phyloP scores from a whole-genome alignment of 2,329 filamentous ascomycete genomes.

The Trichoderma asperellum region DNA sequence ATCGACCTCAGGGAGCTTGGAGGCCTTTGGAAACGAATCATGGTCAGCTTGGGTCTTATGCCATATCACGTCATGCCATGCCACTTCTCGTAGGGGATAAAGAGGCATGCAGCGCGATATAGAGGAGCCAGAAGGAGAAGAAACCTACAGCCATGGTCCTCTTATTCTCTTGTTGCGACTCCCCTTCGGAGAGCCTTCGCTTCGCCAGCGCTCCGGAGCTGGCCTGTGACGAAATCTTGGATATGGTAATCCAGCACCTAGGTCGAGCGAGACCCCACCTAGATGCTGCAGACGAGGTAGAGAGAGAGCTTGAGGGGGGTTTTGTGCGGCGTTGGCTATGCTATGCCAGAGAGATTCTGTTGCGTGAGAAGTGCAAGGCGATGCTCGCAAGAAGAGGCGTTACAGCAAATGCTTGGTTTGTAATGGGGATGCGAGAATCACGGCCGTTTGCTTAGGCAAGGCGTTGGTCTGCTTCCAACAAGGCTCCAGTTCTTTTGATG shows the following conservation, averaged over 20 bases:
- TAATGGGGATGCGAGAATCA: constrained; percentile 17
- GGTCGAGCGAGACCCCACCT: constrained; percentile 46
- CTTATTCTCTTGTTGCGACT: constrained; percentile 60
- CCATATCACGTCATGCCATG: neutral
- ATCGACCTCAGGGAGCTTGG: constrained; percentile 62
- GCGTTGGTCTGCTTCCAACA: constrained; percentile 7
- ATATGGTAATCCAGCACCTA: constrained; percentile 41
- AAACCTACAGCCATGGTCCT: constrained; percentile 64
- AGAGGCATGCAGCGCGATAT: neutral
- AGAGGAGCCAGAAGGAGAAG: constrained; percentile 1
- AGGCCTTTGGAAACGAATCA: constrained; percentile 44
- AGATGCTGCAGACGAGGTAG: constrained; percentile 29
- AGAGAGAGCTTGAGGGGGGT: neutral
- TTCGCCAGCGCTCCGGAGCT: constrained; percentile 63
- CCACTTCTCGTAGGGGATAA: neutral
- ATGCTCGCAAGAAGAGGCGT: neutral
- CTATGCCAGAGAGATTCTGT: neutral
- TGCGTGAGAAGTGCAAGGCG: neutral
- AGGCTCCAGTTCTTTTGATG: constrained; percentile 27
- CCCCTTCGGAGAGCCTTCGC: constrained; percentile 67
- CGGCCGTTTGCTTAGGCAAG: neutral
- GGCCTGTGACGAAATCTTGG: constrained; percentile 43
- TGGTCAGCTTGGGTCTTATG: constrained; percentile 1
- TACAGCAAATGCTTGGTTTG: constrained; percentile 9
- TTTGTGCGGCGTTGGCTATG: neutral